phyloP scores from a whole-genome alignment of 345 rosid genomes.

The Raphanus raphanistrum region DNA sequence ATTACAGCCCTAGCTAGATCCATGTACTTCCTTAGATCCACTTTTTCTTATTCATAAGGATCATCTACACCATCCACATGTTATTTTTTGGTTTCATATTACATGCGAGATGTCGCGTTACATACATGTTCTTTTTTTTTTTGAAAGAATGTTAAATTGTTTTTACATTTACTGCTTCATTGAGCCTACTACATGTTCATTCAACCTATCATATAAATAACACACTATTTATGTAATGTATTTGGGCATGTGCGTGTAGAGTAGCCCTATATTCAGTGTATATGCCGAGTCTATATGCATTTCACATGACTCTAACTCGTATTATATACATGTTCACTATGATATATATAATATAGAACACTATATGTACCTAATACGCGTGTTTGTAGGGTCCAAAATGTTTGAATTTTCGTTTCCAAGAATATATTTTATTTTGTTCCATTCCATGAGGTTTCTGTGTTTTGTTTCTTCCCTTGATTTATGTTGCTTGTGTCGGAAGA shows the following conservation, averaged over 20 bases:
- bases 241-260: not conserved
- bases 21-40: conserved; percentile 15
- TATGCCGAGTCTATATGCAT: conserved; percentile 33
- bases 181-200: not conserved
- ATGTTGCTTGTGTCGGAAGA: conserved; percentile 41
- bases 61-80: conserved; percentile 18
- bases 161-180: too few species aligned
- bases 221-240: not conserved
- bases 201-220: not conserved
- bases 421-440: conserved; percentile 12
- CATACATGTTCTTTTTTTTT: too few species aligned
- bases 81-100: not conserved
- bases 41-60: not conserved
- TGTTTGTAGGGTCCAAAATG: conserved; percentile 36
- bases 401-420: conserved; percentile 30
- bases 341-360: conserved; percentile 11
- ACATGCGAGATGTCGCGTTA: too few species aligned
- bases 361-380: conserved; percentile 36
- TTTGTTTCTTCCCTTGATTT: conserved; percentile 31
- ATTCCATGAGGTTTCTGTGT: conserved; percentile 36
- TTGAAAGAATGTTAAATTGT: too few species aligned
- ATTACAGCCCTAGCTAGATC: conserved; percentile 28
- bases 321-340: conserved; percentile 13
- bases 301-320: conserved; percentile 24
- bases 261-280: conserved; percentile 33